Evolutionary conservation across 2,329 filamentous ascomycete species (phyloP), one percentile per base, ranked within the genome.

Genomic region (Verticillium zaregamsianum): DNA sequence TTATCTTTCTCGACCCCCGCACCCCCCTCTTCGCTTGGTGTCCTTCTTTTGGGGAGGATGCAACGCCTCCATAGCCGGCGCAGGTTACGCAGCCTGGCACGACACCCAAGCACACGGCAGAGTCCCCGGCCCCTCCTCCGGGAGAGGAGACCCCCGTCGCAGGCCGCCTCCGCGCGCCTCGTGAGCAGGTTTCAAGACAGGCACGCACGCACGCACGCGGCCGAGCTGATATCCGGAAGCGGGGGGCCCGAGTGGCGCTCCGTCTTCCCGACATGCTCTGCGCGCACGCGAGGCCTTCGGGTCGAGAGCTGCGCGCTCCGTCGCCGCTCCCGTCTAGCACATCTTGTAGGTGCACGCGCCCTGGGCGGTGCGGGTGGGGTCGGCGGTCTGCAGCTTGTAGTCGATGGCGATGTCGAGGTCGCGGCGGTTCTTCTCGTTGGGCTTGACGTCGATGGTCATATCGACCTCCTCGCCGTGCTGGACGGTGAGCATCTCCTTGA

Each of bases 391-490:
- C 59, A 97, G 85, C 71, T 87, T 83, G 80, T 98, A 98, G 55
- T 87, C 82, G 72, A 99, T 86, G 71, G 85, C 87, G 73, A 99
- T 96, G 77, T 99, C 95, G 61, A 99, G 84, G 75, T 99, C 95
- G 67, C 95, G 90, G 76, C 90, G 89, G 83, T 99, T 98, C 86
- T 95, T 93, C 66, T 90, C 84, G 75, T 97, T 99, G 59, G 95
- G 95, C 78, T 88, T 90, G 80, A 94, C 96, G 66, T 87, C 83
- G 49, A 99, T 80, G 35, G 83, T 81, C 71, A 92, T 91, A 63
- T 81, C 79, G 63, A 99, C 83, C 71, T 86, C 83, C 82, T 99
- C 95, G 62, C 90, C 92, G 72, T 92, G 85, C 77, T 96, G 90
- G 40, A 97, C 93, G 20, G 93, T 98, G 66, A 99, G 81, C 37